A percentile compares a stretch with the other conserved stretches of the same genome.
These are phyloP conservation scores for Rheum nobile DNA, from an alignment of 148 eudicot species.

Conservation along the genomic window DNA sequence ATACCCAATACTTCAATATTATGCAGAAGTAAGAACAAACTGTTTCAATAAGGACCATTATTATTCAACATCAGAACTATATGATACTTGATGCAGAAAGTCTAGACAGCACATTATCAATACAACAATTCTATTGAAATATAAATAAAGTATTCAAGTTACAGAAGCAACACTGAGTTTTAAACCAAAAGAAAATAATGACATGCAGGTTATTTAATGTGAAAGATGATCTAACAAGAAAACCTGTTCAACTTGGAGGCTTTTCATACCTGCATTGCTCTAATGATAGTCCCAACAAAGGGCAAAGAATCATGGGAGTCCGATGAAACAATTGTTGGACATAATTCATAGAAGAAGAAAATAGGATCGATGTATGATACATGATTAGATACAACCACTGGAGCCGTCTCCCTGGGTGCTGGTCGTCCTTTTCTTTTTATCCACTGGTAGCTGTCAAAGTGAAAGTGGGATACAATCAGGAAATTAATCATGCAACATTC, in stretches of 20 bases:
- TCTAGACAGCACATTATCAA: neutral
- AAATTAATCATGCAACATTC: neutral
- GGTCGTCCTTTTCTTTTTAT: constrained; percentile 80
- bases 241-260: neutral
- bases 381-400: constrained; percentile 91
- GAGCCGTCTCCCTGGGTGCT: constrained; percentile 81
- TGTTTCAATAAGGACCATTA: neutral
- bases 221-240: neutral
- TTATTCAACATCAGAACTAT: neutral
- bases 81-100: neutral
- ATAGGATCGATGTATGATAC: constrained; percentile 93
- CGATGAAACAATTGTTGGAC: constrained; percentile 82
- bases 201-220: neutral
- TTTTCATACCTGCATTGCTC: constrained; percentile 92
- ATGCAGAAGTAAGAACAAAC: neutral
- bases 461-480: constrained; percentile 1
- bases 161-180: neutral
- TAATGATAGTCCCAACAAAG: constrained; percentile 82
- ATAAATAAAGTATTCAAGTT: neutral
- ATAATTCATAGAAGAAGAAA: constrained; percentile 86
- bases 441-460: constrained; percentile 67
- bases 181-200: neutral
- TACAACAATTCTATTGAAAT: neutral
- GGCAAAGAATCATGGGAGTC: constrained; percentile 96
- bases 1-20: neutral